Evolutionary conservation across 805 yeast species (phyloP), one percentile per base, ranked within the genome.

Genomic region (Komagataella kurtzmanii): DNA sequence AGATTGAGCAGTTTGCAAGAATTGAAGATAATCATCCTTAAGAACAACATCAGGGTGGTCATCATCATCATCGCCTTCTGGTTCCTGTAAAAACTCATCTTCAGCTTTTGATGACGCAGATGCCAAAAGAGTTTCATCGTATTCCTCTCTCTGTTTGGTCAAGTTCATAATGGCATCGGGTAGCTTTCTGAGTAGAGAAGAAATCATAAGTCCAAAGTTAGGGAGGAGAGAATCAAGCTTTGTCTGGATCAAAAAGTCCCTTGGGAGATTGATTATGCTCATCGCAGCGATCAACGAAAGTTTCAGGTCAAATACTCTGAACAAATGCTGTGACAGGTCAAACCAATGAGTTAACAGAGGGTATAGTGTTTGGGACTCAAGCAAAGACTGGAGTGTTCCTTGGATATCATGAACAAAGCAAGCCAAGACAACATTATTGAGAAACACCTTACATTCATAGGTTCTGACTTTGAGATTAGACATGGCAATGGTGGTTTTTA

Each of bases 251-350:
- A 66, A 50, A 4, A 56, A 54, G 7, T 53, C 50, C 7, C 53
- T 46, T 18, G 60, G 61, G 23, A 71, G 53, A 63, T 60, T 56
- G 60, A 64, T 24, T 59, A 87, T 53, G 8, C 79, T 71, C 53
- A 90, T 65, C 19, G 85, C 61, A 0, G 93, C 95, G 56, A 91
- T 65, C 2, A 79, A 69, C 1, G 87, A 79, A 46, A 91, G 66
- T 65, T 89, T 90, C 63, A 88, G 72, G 65, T 91, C 98, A 59
- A 76, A 86, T 2, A 88, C 95, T 54, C 95, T 71, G 19, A 74
- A 74, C 57, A 84, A 73, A 24, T 70, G 67, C 3, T 81, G 76
- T 45, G 80, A 67, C 7, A 73, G 58, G 18, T 74, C 70, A 59
- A 85, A 77, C 97, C 97, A 88, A 51, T 72, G 63, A 23, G 71